Evolutionary conservation across 345 rosid genomes (phyloP).

Genomic region (Stellera chamaejasme): DNA sequence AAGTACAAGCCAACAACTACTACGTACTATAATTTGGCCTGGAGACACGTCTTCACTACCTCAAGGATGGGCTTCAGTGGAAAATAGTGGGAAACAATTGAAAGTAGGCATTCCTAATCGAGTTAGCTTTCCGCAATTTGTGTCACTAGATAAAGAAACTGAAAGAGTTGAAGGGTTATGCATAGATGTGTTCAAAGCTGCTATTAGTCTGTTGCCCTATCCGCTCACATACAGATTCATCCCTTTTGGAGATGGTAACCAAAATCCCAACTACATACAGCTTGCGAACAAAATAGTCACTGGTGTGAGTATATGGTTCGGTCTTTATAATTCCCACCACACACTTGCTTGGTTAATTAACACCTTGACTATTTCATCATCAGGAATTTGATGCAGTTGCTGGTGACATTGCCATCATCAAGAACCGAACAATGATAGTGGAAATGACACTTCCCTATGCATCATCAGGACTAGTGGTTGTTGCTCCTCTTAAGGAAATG

Average conservation of each 20-base stretch:
- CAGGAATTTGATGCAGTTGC: constrained; percentile 63
- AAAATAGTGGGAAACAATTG: constrained; percentile 41
- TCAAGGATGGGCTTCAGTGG: constrained; percentile 83
- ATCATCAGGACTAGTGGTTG: constrained; percentile 62
- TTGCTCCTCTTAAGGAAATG: constrained; percentile 38
- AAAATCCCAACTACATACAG: constrained; percentile 53
- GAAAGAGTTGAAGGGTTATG: constrained; percentile 60
- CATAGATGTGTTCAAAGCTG: constrained; percentile 68
- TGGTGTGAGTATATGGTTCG: constrained; percentile 39
- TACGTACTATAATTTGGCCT: constrained; percentile 64
- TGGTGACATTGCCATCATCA: constrained; percentile 63
- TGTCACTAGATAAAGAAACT: constrained; percentile 34
- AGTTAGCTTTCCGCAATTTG: constrained; percentile 71
- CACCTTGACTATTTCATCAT: background rate
- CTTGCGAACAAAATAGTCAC: constrained; percentile 44
- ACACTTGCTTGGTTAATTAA: background rate
- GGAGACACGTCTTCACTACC: constrained; percentile 60
- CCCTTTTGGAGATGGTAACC: constrained; percentile 59
- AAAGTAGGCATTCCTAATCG: constrained; percentile 76
- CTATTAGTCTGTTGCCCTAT: constrained; percentile 59
- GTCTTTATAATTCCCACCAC: background rate
- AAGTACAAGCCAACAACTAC: constrained; percentile 42
- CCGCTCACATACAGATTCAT: constrained; percentile 54
- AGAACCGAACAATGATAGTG: constrained; percentile 41
- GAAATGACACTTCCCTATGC: constrained; percentile 77